Conservation (phyloP, 2,329 filamentous ascomycete genomes). For the Trichoderma semiorbis region DNA sequence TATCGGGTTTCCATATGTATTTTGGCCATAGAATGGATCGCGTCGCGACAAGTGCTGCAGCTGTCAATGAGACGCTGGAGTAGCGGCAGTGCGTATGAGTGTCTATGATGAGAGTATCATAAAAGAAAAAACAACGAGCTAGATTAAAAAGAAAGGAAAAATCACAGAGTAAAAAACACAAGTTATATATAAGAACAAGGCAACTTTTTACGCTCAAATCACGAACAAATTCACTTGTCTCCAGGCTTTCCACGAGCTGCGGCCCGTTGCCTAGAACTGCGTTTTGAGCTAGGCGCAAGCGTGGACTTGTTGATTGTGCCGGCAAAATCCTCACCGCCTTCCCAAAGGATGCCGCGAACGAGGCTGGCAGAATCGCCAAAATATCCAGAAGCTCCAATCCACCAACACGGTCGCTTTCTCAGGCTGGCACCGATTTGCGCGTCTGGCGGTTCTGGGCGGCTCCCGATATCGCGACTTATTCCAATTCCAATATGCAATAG, state of each 20-base stretch:
- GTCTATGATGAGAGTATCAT: not conserved
- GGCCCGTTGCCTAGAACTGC: slow-evolving; percentile 10
- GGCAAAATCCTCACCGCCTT: slow-evolving; percentile 40
- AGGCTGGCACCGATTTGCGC: slow-evolving; percentile 26
- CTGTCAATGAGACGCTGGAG: not conserved
- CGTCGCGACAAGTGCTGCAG: not conserved
- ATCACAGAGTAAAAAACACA: not conserved
- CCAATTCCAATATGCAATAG: slow-evolving; percentile 45
- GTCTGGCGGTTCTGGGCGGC: slow-evolving; percentile 19
- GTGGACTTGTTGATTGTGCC: slow-evolving; percentile 1
- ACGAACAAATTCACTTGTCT: not conserved
- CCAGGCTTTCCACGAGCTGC: not conserved
- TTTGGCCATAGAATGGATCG: not conserved
- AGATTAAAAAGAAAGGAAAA: not conserved
- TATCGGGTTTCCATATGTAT: not conserved
- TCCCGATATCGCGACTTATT: slow-evolving; percentile 21
- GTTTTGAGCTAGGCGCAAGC: not conserved
- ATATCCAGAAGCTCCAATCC: slow-evolving; percentile 18
- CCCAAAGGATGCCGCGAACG: slow-evolving; percentile 22
- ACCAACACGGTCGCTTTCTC: slow-evolving; percentile 18
- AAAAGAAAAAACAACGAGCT: not conserved
- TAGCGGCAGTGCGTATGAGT: not conserved
- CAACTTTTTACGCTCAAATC: not conserved
- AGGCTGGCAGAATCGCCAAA: slow-evolving; percentile 32
- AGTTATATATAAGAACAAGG: not conserved